phyloP scores from a whole-genome alignment of 179 eudicot species.

The Drosera spatulata region DNA sequence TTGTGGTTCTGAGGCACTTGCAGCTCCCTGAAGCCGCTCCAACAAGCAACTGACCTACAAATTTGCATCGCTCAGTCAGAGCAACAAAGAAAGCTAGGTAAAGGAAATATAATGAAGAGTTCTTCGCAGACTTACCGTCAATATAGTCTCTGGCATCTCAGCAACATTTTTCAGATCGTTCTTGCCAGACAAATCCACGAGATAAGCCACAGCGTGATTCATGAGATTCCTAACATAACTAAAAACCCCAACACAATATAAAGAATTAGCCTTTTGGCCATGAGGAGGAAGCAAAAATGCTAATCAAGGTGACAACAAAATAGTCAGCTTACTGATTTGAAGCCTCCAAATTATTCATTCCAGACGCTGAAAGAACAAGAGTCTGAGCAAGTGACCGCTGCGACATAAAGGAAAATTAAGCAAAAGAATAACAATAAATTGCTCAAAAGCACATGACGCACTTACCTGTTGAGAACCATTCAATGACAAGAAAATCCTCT shows the following conservation, averaged over 20 bases:
- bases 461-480: slow-evolving; percentile 75
- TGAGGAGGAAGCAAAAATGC: background rate
- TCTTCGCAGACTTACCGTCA: slow-evolving; percentile 38
- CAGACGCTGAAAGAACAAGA: slow-evolving; percentile 72
- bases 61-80: slow-evolving; percentile 1
- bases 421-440: background rate
- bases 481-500: slow-evolving; percentile 52
- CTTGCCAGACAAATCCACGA: slow-evolving; percentile 62
- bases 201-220: slow-evolving; percentile 52
- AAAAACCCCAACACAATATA: slow-evolving; percentile 4
- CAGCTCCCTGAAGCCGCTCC: slow-evolving; percentile 95
- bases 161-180: slow-evolving; percentile 54
- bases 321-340: slow-evolving; percentile 60
- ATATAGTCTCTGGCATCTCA: slow-evolving; percentile 75
- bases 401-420: slow-evolving; percentile 9
- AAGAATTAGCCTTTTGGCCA: background rate
- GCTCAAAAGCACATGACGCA: slow-evolving; percentile 6
- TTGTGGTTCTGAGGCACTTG: slow-evolving; percentile 90
- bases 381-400: slow-evolving; percentile 93
- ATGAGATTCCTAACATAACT: slow-evolving; percentile 74
- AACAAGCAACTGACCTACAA: slow-evolving; percentile 74
- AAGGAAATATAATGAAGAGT: background rate
- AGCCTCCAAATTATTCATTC: slow-evolving; percentile 46
- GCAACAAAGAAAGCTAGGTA: background rate
- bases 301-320: background rate